A percentile compares a stretch with the other conserved stretches of the same genome.
phyloP scores from a whole-genome alignment of 768 basidiomycete species.

The Tylopilus felleus region DNA sequence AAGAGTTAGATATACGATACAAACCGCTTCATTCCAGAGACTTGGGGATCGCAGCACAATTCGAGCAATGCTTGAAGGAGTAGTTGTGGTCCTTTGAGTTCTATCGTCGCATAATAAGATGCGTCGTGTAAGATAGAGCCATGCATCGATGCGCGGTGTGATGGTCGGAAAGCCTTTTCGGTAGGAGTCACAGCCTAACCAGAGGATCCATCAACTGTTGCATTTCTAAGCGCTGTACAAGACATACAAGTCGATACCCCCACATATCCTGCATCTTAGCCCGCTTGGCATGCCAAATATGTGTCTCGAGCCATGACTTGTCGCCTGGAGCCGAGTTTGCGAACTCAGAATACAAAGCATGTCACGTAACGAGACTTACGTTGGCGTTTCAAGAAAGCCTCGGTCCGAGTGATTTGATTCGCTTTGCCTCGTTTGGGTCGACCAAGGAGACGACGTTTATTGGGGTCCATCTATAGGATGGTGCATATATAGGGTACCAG shows the following conservation, averaged over 20 bases:
- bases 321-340: conserved; percentile 46
- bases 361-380: conserved; percentile 39
- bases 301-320: conserved; percentile 94
- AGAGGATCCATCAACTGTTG: neutral
- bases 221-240: neutral
- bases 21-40: conserved; percentile 61
- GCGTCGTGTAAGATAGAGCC: conserved; percentile 88
- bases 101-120: conserved; percentile 76
- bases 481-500: conserved; percentile 28
- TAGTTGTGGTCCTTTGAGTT: conserved; percentile 62
- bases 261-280: conserved; percentile 93
- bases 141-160: conserved; percentile 83
- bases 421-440: conserved; percentile 63
- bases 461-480: conserved; percentile 49
- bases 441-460: conserved; percentile 39
- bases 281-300: conserved; percentile 96
- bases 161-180: conserved; percentile 88
- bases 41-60: conserved; percentile 62
- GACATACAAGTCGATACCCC: conserved; percentile 81
- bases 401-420: conserved; percentile 55
- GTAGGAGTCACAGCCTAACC: conserved; percentile 77
- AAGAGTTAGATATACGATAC: neutral
- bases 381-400: conserved; percentile 67
- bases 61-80: conserved; percentile 52
- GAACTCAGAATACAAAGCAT: neutral